A percentile compares a stretch with the other conserved stretches of the same genome.
Evolutionary conservation across 1,139 yeast genomes (phyloP).

Genomic region (Saccharomyces hybrid): DNA sequence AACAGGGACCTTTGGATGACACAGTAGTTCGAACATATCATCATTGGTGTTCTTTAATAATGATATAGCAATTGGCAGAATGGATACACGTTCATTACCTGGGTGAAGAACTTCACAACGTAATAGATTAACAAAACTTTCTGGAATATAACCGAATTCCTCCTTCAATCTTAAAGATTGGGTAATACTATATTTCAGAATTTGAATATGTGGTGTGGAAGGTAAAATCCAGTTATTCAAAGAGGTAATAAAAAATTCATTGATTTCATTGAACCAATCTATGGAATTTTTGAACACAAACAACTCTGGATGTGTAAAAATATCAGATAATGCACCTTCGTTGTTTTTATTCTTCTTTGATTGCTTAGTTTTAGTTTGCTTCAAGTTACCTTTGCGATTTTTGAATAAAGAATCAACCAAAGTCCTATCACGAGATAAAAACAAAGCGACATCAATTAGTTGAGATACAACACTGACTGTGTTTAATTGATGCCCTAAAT

Average conservation of each 20-base stretch:
- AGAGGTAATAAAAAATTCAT: constrained; percentile 43
- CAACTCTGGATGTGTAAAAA: constrained; percentile 58
- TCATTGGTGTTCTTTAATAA: constrained; percentile 32
- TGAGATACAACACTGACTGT: constrained; percentile 32
- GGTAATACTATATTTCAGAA: constrained; percentile 48
- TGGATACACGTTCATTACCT: constrained; percentile 49
- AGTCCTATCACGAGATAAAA: constrained; percentile 29
- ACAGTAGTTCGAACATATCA: constrained; percentile 47
- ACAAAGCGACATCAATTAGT: constrained; percentile 31
- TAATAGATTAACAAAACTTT: constrained; percentile 36
- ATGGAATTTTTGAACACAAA: constrained; percentile 41
- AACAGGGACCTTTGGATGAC: constrained; percentile 76
- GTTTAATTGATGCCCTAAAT: constrained; percentile 28
- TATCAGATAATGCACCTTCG: constrained; percentile 50
- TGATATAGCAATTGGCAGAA: constrained; percentile 63
- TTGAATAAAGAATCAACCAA: constrained; percentile 25
- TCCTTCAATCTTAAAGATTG: constrained; percentile 24
- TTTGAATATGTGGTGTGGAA: constrained; percentile 53
- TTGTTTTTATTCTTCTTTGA: constrained; percentile 27
- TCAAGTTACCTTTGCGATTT: constrained; percentile 9
- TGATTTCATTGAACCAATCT: constrained; percentile 35
- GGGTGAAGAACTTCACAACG: constrained; percentile 55
- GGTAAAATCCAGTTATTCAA: constrained; percentile 46
- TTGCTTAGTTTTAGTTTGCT: constrained; percentile 8
- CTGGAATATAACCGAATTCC: constrained; percentile 23